Percentiles rank a stretch among this genome's conserved stretches.
Evolutionary conservation across 2,329 filamentous ascomycete species (phyloP).

Genomic region (Aspergillus sp.): DNA sequence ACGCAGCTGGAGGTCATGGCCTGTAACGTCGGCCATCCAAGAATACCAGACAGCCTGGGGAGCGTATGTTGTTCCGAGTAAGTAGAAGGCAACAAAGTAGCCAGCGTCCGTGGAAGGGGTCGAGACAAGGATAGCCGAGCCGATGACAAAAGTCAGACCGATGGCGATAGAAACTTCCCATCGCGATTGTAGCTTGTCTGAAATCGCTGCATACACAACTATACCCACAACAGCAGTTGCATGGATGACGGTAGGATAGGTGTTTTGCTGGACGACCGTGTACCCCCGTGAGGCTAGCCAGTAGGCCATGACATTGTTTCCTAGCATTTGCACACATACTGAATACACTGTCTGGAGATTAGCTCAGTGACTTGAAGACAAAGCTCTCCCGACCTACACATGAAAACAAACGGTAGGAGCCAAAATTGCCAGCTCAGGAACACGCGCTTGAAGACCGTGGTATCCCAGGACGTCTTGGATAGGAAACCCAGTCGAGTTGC

Average conservation of each 20-base stretch:
- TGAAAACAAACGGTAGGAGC: conserved; percentile 49
- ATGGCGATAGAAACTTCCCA: conserved; percentile 50
- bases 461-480: conserved; percentile 30
- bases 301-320: conserved; percentile 50
- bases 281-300: conserved; percentile 52
- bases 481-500: conserved; percentile 39
- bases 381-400: conserved; percentile 34
- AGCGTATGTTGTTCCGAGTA: conserved; percentile 49
- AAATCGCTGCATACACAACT: conserved; percentile 44
- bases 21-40: conserved; percentile 48
- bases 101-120: conserved; percentile 25
- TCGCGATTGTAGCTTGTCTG: conserved; percentile 47
- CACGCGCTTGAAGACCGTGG: conserved; percentile 36
- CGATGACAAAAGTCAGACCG: conserved; percentile 47
- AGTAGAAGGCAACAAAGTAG: conserved; percentile 50
- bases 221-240: conserved; percentile 48
- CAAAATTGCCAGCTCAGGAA: conserved; percentile 51
- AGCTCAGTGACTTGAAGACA: too few species aligned
- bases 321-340: conserved; percentile 46
- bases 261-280: conserved; percentile 48
- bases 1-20: conserved; percentile 43
- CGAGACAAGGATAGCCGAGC: conserved; percentile 19
- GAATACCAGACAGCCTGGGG: conserved; percentile 52
- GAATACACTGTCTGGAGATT: conserved; percentile 39
- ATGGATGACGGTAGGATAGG: conserved; percentile 48